Evolutionary conservation across 192 early-diverging fungal genomes (phyloP), one percentile per base, ranked within the genome.

Genomic region (Mycoemilia scoparia): DNA sequence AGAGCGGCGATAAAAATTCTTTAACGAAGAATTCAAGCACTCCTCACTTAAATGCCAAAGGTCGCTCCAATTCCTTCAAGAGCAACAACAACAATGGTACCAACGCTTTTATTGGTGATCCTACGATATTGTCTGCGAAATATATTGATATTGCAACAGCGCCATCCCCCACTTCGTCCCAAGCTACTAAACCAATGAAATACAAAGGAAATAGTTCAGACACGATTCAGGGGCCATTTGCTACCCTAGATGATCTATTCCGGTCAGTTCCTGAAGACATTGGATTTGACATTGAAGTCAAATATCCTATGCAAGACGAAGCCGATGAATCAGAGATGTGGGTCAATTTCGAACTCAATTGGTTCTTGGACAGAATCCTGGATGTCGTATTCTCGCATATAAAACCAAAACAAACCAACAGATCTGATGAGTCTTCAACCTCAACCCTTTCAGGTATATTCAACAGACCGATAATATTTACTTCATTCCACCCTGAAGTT

Each of bases 211-310:
- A 87, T 50, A 73, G 71, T 6, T 60, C 65, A 9, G 75, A 73
- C 18, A 84, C 80, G 0, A 79, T 93, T 43, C 84, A 81, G 49
- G 73, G 70, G n/a, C 77, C 85, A 8, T 87, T 87, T 49, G 70
- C 82, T 1, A 92, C 87, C 10, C 67, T 96, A 16, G 62, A 66
- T 34, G 77, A 84, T 25, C 73, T 79, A 5, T 80, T 83, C 34
- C 51, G 79, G 67, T 64, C 51, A 16, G 71, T 92, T 13, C 87
- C 88, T 0, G 46, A 54, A 3, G 45, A 54, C 6, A 70, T 81
- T 20, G 88, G 86, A 4, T 96, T 91, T 46, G 90, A 92, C 42
- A 81, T 96, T 35, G 91, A 96, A 49, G 71, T 96, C 55, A 96
- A 96, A 57, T 96, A 92, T 39, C 91, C 91, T 4, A 81, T 84